Conservation (phyloP, 495 filamentous ascomycete species). For the Penicillium macrosclerotiorum region DNA sequence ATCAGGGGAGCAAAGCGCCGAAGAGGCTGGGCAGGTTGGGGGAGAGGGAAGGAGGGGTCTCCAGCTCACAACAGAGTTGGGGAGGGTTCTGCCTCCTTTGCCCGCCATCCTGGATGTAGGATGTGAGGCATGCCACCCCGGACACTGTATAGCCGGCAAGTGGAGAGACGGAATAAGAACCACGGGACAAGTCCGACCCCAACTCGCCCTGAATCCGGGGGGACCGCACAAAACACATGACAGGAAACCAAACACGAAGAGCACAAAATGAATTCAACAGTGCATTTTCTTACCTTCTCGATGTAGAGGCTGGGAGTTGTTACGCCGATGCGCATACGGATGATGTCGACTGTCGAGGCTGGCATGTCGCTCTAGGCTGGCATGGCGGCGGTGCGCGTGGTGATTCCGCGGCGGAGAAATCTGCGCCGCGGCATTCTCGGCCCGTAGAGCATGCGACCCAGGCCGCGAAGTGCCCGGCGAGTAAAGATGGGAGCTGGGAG, state of each 20-base stretch:
- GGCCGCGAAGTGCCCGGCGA: conserved; percentile 8
- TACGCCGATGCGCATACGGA: conserved; percentile 22
- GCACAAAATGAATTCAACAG: conserved; percentile 2
- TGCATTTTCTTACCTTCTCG: conserved; percentile 28
- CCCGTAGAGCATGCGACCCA: conserved; percentile 13
- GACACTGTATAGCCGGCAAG: conserved; percentile 1
- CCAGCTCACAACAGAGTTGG: no score
- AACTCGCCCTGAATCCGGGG: conserved; percentile 21
- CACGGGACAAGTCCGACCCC: conserved; percentile 28
- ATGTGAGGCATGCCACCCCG: background rate
- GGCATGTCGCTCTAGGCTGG: conserved; percentile 21
- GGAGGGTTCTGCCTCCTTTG: no score
- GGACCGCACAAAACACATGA: conserved; percentile 12
- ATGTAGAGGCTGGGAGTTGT: conserved; percentile 25
- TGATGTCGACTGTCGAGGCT: conserved; percentile 23
- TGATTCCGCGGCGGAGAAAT: conserved; percentile 18
- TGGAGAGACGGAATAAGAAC: conserved; percentile 23
- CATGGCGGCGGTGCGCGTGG: conserved; percentile 19
- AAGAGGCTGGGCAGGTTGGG: background rate
- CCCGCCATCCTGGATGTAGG: no score
- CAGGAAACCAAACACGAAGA: background rate
- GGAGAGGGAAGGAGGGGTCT: background rate
- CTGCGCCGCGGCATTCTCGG: conserved; percentile 17
- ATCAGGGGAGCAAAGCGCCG: conserved; percentile 14
- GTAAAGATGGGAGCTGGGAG: conserved; percentile 20